Evolutionary conservation across 768 basidiomycete species (phyloP), one percentile per base, ranked within the genome.

Genomic region (Leccinum sublutescens): DNA sequence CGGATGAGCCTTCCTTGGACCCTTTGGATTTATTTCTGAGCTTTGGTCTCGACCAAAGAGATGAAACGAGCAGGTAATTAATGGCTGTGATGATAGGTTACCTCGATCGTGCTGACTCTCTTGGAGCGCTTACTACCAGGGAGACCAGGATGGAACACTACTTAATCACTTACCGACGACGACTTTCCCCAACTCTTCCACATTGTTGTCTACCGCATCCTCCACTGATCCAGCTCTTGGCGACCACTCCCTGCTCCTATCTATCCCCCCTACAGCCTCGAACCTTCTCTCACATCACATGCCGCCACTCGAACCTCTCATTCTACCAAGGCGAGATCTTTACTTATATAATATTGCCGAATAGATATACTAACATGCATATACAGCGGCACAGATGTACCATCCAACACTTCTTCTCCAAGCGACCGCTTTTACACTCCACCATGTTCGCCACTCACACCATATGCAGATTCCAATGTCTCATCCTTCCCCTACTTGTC

Each of bases 201-300:
- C 5, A 6, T 3, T 15, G 14, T 15, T 36, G 34, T 36, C 34
- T 36, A 36, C 34, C 15, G 34, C 14, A 36, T 36, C 5, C 4
- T 36, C 34, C 34, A 66, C 14, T 57, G 31, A 52, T 64, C 62
- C 4, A 0, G 34, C 19, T 34, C 33, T 34, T 2, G n/a, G 52
- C 36, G 69, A 71, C 59, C 45, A 64, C 36, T 71, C 12, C 33
- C 10, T 11, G 33, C 33, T 11, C 33, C 33, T 34, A 2, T 34
- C 4, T 12, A 34, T 5, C 5, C 33, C 3, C 12, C 33, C 33
- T 12, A 10, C 33, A 5, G 12, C 33, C 33, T 12, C 33, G 11
- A 34, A 14, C 11, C 33, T 4, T 34, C 33, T 34, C 21, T 2
- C 0, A 34, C 11, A 12, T 34, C 33, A 14, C 33, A 12, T 12